Evolutionary conservation across 352 stramenopile species (phyloP).

Genomic region (Globisporangium yorkense): DNA sequence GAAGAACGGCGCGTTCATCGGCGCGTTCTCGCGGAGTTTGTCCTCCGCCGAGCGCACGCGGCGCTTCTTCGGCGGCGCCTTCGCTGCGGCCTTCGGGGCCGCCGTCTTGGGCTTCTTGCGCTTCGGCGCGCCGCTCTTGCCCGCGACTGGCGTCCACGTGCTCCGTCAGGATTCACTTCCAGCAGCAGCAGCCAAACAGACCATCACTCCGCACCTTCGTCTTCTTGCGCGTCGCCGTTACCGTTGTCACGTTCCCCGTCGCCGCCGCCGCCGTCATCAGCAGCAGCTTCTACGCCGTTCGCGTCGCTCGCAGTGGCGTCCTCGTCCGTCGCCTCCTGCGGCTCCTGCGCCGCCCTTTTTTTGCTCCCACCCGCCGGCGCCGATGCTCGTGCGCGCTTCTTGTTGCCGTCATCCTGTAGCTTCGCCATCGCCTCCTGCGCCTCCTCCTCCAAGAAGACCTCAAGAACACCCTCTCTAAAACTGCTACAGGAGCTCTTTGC

Average conservation of each 20-base stretch:
- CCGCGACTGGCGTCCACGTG: not conserved
- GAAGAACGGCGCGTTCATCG: constrained; percentile 56
- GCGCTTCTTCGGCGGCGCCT: constrained; percentile 29
- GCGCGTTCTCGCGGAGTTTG: constrained; percentile 52
- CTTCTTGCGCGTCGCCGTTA: not conserved
- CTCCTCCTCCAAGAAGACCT: too few relatives aligned
- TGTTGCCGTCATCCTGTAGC: not conserved
- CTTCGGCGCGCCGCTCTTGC: constrained; percentile 4
- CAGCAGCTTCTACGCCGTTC: not conserved
- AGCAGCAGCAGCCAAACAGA: not conserved
- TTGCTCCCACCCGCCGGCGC: not conserved
- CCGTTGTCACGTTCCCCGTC: not conserved
- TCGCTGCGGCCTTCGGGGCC: not conserved
- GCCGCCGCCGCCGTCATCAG: constrained; percentile 2
- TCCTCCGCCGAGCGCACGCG: constrained; percentile 51
- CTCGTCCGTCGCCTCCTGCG: constrained; percentile 1
- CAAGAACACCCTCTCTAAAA: not conserved
- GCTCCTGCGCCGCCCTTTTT: not conserved
- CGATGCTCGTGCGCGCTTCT: not conserved
- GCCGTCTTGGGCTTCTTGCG: constrained; percentile 8
- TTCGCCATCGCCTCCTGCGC: constrained; percentile 8
- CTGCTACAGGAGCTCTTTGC: not conserved
- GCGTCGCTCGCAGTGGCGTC: not conserved
- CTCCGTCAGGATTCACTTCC: not conserved
- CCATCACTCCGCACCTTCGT: constrained; percentile 1